phyloP scores from a whole-genome alignment of 2,329 filamentous ascomycete species.

The Chaetomiaceae sp. region DNA sequence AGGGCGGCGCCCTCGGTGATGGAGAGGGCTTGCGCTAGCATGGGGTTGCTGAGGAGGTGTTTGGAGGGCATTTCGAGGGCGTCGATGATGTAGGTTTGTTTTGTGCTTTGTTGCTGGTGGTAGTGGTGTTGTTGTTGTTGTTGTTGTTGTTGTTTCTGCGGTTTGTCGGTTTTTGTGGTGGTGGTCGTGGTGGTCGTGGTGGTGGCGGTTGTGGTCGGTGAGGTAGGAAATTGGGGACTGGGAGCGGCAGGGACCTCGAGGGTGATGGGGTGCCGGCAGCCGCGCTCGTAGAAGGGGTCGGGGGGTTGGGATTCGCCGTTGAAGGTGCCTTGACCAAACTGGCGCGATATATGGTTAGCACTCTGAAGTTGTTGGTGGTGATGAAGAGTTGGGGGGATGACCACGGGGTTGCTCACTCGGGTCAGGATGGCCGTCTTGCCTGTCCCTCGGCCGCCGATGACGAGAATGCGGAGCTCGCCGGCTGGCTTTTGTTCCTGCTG shows the following conservation, averaged over 20 bases:
- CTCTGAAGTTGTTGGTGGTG: background rate
- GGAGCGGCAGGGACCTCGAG: conserved; percentile 25
- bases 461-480: conserved; percentile 38
- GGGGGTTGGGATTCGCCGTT: conserved; percentile 24
- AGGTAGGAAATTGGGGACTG: too few relatives aligned
- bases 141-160: background rate
- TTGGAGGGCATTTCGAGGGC: conserved; percentile 36
- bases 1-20: conserved; percentile 40
- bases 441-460: conserved; percentile 37
- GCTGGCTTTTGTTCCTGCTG: conserved; percentile 22
- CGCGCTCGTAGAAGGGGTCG: conserved; percentile 29
- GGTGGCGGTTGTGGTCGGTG: conserved; percentile 2
- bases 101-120: background rate
- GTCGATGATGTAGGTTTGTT: conserved; percentile 33
- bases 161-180: background rate
- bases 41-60: conserved; percentile 31
- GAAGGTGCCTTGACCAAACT: conserved; percentile 35
- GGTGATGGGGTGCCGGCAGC: conserved; percentile 34
- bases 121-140: background rate
- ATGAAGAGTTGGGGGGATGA: too few relatives aligned
- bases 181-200: conserved; percentile 1
- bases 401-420: conserved; percentile 27
- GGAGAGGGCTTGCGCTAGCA: conserved; percentile 36
- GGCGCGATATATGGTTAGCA: background rate
- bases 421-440: conserved; percentile 42